Evolutionary conservation across 768 basidiomycete species (phyloP).

Genomic region (Leccinum incarnatum): DNA sequence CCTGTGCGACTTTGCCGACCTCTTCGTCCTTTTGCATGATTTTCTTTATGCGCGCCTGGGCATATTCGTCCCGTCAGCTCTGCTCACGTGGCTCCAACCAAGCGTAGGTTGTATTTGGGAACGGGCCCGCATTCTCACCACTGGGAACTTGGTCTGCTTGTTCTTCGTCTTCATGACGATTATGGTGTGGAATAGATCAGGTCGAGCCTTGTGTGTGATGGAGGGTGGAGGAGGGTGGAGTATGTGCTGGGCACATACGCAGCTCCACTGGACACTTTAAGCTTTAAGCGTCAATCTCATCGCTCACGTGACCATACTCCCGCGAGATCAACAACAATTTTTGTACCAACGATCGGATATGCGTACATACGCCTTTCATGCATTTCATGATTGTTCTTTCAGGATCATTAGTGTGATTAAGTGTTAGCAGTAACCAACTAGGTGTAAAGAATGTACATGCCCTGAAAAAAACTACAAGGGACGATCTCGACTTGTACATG

Average conservation of each 20-base stretch:
- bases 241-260: conserved; percentile 13
- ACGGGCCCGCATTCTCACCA: conserved; percentile 49
- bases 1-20: conserved; percentile 96
- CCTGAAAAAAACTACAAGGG: neutral
- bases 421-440: neutral
- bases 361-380: neutral
- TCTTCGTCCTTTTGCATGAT: conserved; percentile 99
- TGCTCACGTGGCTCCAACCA: neutral
- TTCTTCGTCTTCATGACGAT: conserved; percentile 80
- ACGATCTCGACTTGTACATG: neutral
- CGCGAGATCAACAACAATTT: too few species aligned
- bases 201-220: neutral
- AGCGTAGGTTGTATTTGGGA: neutral
- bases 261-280: neutral
- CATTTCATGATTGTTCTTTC: neutral
- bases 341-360: too few species aligned
- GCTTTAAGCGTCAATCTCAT: conserved; percentile 21
- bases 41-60: conserved; percentile 94
- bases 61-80: conserved; percentile 8
- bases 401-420: too few species aligned
- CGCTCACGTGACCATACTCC: conserved; percentile 20
- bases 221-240: neutral
- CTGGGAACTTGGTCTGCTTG: conserved; percentile 88
- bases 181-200: neutral
- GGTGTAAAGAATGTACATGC: neutral